Percentiles rank a stretch among this genome's conserved stretches.
Evolutionary conservation across 345 rosid genomes (phyloP).

Genomic region (Eucalyptus melliodora): DNA sequence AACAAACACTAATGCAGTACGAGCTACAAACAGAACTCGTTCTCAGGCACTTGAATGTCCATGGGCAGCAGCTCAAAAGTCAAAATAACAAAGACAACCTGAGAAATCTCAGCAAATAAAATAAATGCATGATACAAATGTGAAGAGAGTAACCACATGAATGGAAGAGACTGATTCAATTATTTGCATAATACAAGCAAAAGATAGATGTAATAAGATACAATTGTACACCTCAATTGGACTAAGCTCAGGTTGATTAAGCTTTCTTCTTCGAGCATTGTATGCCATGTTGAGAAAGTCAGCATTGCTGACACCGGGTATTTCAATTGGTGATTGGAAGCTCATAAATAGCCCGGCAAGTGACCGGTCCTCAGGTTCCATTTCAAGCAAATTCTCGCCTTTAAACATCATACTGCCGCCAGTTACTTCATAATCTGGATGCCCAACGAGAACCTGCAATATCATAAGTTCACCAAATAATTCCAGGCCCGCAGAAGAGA

Average conservation of each 20-base stretch:
- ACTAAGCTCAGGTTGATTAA: conserved; percentile 73
- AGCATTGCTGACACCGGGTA: conserved; percentile 86
- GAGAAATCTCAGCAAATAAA: neutral
- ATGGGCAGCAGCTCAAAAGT: neutral
- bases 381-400: conserved; percentile 43
- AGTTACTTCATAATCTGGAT: conserved; percentile 90
- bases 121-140: neutral
- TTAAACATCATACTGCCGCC: conserved; percentile 69
- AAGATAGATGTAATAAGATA: neutral
- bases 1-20: neutral
- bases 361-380: conserved; percentile 94
- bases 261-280: conserved; percentile 77
- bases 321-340: conserved; percentile 86
- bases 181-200: neutral
- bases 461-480: neutral
- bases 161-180: neutral
- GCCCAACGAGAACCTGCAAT: conserved; percentile 85
- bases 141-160: neutral
- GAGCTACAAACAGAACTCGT: neutral
- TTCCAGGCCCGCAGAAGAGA: neutral
- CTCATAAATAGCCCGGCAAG: conserved; percentile 97
- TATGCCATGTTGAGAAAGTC: conserved; percentile 94
- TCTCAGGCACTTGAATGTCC: neutral
- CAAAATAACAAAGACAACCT: neutral
- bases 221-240: conserved; percentile 57